Evolutionary conservation across 495 filamentous ascomycete genomes (phyloP).

Genomic region (Neurospora sp.): DNA sequence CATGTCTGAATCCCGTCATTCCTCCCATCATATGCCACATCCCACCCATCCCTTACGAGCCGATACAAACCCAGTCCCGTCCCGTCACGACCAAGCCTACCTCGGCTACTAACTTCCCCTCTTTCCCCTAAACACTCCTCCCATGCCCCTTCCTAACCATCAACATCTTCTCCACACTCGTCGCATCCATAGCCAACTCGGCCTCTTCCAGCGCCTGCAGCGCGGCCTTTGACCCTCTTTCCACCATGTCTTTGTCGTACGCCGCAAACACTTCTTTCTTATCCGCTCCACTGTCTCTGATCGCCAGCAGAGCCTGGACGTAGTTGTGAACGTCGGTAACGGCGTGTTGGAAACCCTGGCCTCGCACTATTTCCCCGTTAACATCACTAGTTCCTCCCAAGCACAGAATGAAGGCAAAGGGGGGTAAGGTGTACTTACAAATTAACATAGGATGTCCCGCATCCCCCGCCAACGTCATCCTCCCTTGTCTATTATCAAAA

Average conservation of each 20-base stretch:
- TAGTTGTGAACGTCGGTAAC: conserved; percentile 35
- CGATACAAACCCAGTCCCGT: neutral
- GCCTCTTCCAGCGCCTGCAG: conserved; percentile 11
- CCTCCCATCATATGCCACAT: neutral
- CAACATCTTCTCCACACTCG: conserved; percentile 13
- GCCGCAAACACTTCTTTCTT: conserved; percentile 15
- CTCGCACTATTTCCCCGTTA: conserved; percentile 26
- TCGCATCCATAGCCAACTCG: conserved; percentile 11
- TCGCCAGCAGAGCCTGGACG: conserved; percentile 22
- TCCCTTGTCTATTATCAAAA: conserved; percentile 41
- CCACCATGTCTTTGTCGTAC: conserved; percentile 43
- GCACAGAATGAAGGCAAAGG: too few relatives aligned
- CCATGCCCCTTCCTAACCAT: conserved; percentile 15
- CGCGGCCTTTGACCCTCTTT: conserved; percentile 37
- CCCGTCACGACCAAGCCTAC: neutral
- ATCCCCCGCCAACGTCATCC: conserved; percentile 46
- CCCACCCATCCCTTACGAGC: neutral
- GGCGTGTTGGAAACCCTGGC: conserved; percentile 44
- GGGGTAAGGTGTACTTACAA: too few relatives aligned
- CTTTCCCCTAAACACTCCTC: neutral
- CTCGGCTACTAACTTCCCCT: too few relatives aligned
- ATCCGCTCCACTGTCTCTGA: conserved; percentile 14
- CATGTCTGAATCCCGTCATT: neutral
- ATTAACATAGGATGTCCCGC: conserved; percentile 50
- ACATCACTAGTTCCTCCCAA: too few relatives aligned